Evolutionary conservation across 805 yeast species (phyloP), one percentile per base, ranked within the genome.

Genomic region (Lachancea mirantina): DNA sequence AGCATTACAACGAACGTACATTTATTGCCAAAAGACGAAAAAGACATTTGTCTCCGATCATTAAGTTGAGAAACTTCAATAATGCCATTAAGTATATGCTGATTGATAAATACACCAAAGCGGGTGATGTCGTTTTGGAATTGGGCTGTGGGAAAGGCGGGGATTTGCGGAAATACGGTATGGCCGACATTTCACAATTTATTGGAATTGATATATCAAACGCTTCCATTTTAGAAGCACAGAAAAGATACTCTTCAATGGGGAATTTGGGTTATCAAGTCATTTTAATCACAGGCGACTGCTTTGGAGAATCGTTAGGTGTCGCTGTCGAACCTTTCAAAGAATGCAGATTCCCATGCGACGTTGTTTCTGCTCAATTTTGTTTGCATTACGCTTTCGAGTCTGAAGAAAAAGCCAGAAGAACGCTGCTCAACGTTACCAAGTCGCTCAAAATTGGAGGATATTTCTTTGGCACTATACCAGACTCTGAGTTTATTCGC

Each of bases 131-230:
- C 14, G 85, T 81, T 1, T 62, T 92, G 13, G 99, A 92, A 51
- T 59, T 89, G 35, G 96, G 96, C 10, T 88, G 97, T 59, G 99
- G 99, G 9, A 94, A 92, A 56, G 99, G 99, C 32, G 99, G 99
- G 17, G 99, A 92, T 61, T 62, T 92, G 49, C 75, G 81, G 46
- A 92, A 92, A 55, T 89, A 95, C 77, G 82, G 78, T 32, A 74
- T 74, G 45, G 80, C 84, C 1, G 64, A 72, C 14, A 72, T 84
- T 2, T 69, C 74, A 14, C 88, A 87, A 29, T 84, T 82, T 44
- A 76, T 88, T 34, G 98, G 98, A 2, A 69, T 92, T 18, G 99
- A 92, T 59, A 78, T 92, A 26, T 87, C 96, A 13, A 92, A 88
- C 55, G 79, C 80, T 3, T 83, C 95, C 5, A 77, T 92, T 32